Evolutionary conservation across 2,329 filamentous ascomycete species (phyloP).

Genomic region (Arthrobotrys entomopaga): DNA sequence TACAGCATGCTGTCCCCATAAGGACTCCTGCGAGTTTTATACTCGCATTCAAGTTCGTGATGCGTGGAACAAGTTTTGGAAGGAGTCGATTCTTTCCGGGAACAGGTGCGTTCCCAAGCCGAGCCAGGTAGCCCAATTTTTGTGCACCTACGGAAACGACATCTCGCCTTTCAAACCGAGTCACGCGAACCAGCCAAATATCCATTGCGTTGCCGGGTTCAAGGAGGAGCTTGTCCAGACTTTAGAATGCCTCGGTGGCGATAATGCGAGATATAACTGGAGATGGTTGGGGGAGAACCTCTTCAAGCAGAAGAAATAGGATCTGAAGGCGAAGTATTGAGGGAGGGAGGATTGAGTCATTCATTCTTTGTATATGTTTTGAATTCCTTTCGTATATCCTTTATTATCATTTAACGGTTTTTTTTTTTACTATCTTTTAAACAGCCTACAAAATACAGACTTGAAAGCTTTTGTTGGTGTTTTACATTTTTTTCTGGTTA

Average conservation of each 20-base stretch:
- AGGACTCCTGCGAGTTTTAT: conserved; percentile 46
- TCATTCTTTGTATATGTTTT: conserved; percentile 43
- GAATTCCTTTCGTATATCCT: conserved; percentile 9
- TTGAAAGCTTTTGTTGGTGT: not conserved
- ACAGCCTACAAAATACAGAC: not conserved
- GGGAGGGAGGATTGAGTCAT: not conserved
- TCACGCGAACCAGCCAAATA: conserved; percentile 39
- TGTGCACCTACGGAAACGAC: conserved; percentile 51
- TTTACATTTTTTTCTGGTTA: conserved; percentile 20
- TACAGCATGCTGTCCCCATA: conserved; percentile 36
- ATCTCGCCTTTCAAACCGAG: conserved; percentile 5
- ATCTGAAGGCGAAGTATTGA: not conserved
- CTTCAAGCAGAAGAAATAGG: conserved; percentile 50
- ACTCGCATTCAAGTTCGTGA: conserved; percentile 50
- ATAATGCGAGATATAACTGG: conserved; percentile 54
- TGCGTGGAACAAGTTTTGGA: conserved; percentile 53
- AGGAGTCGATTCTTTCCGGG: conserved; percentile 46
- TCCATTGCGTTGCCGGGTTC: conserved; percentile 50
- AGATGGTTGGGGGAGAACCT: conserved; percentile 52
- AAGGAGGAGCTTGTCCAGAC: conserved; percentile 52
- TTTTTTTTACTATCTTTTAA: conserved; percentile 1
- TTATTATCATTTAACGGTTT: conserved; percentile 42
- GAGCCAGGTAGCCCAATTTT: conserved; percentile 52
- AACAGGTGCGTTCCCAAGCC: conserved; percentile 54
- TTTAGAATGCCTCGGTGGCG: conserved; percentile 52